Evolutionary conservation across 768 basidiomycete genomes (phyloP).

Genomic region (Gautieria morchelliformis): DNA sequence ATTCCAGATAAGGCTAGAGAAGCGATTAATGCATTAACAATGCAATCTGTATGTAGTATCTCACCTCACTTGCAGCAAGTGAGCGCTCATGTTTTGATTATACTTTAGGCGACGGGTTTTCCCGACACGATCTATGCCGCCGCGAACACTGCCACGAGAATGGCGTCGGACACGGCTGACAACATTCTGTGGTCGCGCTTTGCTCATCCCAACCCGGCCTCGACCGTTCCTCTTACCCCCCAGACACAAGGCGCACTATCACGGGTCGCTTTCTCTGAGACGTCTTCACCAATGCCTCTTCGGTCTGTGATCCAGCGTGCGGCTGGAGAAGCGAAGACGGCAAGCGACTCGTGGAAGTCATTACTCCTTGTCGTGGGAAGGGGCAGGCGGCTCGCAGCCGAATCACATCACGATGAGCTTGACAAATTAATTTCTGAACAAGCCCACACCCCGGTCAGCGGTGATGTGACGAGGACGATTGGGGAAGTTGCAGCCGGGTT

Average conservation of each 20-base stretch:
- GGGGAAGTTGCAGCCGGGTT: conserved; percentile 32
- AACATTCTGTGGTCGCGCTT: conserved; percentile 66
- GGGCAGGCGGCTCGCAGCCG: conserved; percentile 57
- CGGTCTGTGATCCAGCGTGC: conserved; percentile 41
- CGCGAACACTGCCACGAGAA: conserved; percentile 48
- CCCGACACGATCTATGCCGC: conserved; percentile 69
- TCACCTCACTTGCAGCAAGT: background rate
- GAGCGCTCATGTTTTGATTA: background rate
- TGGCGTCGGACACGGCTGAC: conserved; percentile 79
- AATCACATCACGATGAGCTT: conserved; percentile 53
- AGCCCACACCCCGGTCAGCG: conserved; percentile 19
- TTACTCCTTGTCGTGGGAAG: conserved; percentile 65
- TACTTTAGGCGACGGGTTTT: conserved; percentile 34
- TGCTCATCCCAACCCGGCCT: conserved; percentile 23
- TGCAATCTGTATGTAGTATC: conserved; percentile 1
- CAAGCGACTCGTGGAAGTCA: conserved; percentile 24
- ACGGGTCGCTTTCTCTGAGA: conserved; percentile 51
- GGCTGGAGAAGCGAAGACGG: conserved; percentile 13
- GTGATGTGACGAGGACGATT: conserved; percentile 30
- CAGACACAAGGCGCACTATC: conserved; percentile 34
- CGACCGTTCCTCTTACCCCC: conserved; percentile 16
- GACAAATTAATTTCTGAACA: conserved; percentile 20
- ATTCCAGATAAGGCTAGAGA: conserved; percentile 1
- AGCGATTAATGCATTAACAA: background rate
- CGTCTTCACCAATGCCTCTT: conserved; percentile 44